Conservation (phyloP, 192 early-diverging fungal genomes). For the Podila horticola region DNA sequence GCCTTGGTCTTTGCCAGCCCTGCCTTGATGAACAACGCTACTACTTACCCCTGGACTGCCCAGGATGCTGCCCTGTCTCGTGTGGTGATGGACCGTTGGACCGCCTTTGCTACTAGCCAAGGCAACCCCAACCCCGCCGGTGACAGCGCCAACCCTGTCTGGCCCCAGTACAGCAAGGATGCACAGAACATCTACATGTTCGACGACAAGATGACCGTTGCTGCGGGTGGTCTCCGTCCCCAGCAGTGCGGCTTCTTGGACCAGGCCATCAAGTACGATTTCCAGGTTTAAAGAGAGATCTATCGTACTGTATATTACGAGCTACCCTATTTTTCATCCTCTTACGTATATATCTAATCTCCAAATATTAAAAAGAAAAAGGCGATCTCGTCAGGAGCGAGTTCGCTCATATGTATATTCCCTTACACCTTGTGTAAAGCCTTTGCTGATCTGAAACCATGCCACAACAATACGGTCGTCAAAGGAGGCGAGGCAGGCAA, state of each 20-base stretch:
- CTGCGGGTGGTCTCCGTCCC: conserved; percentile 32
- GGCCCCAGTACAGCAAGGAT: conserved; percentile 31
- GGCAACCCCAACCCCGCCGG: conserved; percentile 41
- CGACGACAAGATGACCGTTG: conserved; percentile 16
- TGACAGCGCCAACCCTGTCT: conserved; percentile 20
- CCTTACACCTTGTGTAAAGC: too few relatives aligned
- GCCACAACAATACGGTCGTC: too few relatives aligned
- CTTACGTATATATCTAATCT: too few relatives aligned
- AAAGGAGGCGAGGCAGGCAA: too few relatives aligned
- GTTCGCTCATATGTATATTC: too few relatives aligned
- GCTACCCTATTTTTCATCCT: too few relatives aligned
- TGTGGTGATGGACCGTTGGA: conserved; percentile 50
- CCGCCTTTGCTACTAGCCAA: conserved; percentile 24
- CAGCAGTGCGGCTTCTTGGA: conserved; percentile 45
- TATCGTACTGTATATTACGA: neutral
- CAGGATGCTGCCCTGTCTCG: conserved; percentile 43
- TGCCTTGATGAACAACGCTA: conserved; percentile 38
- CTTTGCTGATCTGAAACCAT: too few relatives aligned
- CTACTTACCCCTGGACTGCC: conserved; percentile 38
- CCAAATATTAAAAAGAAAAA: too few relatives aligned
- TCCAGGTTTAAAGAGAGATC: conserved; percentile 29
- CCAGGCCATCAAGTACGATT: conserved; percentile 42
- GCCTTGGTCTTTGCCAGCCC: conserved; percentile 52
- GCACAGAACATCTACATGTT: conserved; percentile 38
- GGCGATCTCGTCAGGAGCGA: too few relatives aligned